These are phyloP conservation scores for Rhynchospora tenuis DNA, from an alignment of 176 grass and related monocot species.

Conservation along the genomic window DNA sequence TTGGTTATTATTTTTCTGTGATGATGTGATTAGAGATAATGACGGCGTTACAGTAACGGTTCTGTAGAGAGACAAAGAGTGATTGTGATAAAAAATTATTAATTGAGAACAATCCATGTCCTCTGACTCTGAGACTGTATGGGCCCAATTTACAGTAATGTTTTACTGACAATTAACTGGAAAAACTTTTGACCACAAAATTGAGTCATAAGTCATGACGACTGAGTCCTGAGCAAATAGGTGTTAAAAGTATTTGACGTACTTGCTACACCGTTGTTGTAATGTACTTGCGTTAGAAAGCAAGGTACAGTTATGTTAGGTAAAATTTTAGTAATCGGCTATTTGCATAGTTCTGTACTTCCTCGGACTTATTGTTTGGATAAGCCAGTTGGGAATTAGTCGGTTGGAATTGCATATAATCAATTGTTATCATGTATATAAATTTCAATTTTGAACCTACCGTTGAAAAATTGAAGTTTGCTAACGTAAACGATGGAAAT, in stretches of 20 bases:
- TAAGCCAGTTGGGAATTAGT: background rate
- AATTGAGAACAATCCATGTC: background rate
- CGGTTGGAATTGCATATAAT: background rate
- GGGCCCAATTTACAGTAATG: background rate
- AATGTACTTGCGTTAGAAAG: no score
- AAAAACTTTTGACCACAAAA: no score
- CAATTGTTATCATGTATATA: background rate
- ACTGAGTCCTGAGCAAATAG: no score
- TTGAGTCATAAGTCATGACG: no score
- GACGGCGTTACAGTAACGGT: background rate
- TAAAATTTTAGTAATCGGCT: background rate
- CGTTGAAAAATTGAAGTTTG: background rate
- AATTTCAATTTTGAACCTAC: background rate
- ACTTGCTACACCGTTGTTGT: background rate
- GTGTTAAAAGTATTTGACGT: no score
- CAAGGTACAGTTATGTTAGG: background rate
- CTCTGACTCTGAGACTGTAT: background rate
- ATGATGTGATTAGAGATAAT: background rate
- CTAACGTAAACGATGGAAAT: background rate
- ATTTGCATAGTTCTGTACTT: background rate
- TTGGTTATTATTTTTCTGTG: background rate
- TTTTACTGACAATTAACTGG: no score
- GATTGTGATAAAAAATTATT: conserved; percentile 10
- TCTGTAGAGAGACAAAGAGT: background rate
- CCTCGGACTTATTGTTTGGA: background rate